Evolutionary conservation across 257 asterid genomes (phyloP).

Genomic region (Scutellaria baicalensis): DNA sequence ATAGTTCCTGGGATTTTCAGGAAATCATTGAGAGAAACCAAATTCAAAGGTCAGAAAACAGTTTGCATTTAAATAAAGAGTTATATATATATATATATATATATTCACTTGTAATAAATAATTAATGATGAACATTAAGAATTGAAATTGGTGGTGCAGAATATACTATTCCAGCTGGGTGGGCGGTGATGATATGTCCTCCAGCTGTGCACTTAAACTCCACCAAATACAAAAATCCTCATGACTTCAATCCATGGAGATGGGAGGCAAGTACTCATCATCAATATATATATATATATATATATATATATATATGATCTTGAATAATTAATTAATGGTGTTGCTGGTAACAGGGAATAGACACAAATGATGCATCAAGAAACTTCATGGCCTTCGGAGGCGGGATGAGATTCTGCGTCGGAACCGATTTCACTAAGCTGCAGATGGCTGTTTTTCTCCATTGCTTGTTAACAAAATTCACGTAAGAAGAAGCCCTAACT

Average conservation of each 20-base stretch:
- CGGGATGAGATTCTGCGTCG: slow-evolving; percentile 89
- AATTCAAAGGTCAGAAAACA: slow-evolving; percentile 53
- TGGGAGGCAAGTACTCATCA: slow-evolving; percentile 57
- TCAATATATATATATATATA: background rate
- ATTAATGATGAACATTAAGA: background rate
- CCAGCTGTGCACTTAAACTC: slow-evolving; percentile 91
- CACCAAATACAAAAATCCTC: slow-evolving; percentile 61
- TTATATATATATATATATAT: too few species aligned
- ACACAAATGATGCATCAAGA: slow-evolving; percentile 67
- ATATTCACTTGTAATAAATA: too few species aligned
- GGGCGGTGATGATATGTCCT: slow-evolving; percentile 95
- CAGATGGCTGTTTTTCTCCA: slow-evolving; percentile 88
- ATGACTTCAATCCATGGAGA: slow-evolving; percentile 85
- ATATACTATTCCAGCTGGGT: slow-evolving; percentile 84
- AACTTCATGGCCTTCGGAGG: slow-evolving; percentile 97
- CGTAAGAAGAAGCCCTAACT: slow-evolving; percentile 36
- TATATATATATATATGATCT: background rate
- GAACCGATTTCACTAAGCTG: slow-evolving; percentile 83
- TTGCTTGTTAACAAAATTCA: slow-evolving; percentile 66
- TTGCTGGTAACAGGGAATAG: slow-evolving; percentile 44
- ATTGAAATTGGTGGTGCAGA: slow-evolving; percentile 37
- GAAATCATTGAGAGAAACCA: slow-evolving; percentile 57
- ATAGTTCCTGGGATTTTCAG: slow-evolving; percentile 89
- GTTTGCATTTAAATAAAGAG: too few species aligned
- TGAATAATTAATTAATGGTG: background rate